Conservation (phyloP, 441 rosid genomes). For the Adansonia madagascariensis region DNA sequence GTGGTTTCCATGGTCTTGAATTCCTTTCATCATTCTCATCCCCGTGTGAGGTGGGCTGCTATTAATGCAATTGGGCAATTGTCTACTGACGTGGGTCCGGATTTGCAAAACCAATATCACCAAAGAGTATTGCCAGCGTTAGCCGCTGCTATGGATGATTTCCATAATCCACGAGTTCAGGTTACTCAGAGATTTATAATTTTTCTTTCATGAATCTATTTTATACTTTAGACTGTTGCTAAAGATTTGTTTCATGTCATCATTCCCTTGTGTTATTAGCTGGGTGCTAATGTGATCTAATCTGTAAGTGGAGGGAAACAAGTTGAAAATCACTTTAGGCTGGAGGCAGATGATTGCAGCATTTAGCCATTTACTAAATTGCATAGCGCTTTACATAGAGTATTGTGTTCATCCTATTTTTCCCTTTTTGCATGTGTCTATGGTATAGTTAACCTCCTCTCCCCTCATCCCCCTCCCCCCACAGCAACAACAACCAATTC, state of each 20-base stretch:
- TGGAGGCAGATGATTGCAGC: background rate
- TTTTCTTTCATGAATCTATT: constrained; percentile 8
- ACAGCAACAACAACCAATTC: background rate
- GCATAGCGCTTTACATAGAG: background rate
- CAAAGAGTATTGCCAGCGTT: constrained; percentile 76
- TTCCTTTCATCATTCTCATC: constrained; percentile 82
- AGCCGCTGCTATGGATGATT: constrained; percentile 87
- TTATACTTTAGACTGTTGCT: constrained; percentile 3
- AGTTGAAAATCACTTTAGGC: background rate
- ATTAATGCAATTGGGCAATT: constrained; percentile 84
- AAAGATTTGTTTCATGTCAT: constrained; percentile 18
- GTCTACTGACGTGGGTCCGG: constrained; percentile 95
- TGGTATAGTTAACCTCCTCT: background rate
- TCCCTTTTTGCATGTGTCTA: background rate
- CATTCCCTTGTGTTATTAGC: background rate
- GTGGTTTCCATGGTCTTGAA: constrained; percentile 77
- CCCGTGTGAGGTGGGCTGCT: constrained; percentile 95
- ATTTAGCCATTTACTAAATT: background rate
- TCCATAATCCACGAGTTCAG: constrained; percentile 91
- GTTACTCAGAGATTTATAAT: constrained; percentile 39
- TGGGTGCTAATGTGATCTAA: background rate
- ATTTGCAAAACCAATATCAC: constrained; percentile 89
- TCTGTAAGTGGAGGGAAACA: background rate
- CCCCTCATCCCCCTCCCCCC: background rate
- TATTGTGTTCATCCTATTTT: background rate